Percentiles rank a stretch among this genome's conserved stretches.
These are phyloP conservation scores for Fusarium sp. DNA, from an alignment of 2,329 filamentous ascomycete genomes.

Conservation along the genomic window DNA sequence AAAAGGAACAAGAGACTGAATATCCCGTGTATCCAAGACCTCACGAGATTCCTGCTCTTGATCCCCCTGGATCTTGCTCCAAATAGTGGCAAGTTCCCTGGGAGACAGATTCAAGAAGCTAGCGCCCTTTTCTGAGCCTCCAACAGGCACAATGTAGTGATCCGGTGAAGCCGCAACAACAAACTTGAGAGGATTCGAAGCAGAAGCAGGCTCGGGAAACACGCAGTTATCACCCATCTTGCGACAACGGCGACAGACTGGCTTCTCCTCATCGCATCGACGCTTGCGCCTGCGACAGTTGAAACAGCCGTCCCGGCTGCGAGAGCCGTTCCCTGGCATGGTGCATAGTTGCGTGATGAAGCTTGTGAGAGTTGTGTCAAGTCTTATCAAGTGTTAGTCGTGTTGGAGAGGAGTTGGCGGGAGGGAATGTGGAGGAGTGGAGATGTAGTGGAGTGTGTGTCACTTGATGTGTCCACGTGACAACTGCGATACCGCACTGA, in stretches of 20 bases:
- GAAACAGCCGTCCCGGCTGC: slow-evolving; percentile 51
- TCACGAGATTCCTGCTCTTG: background rate
- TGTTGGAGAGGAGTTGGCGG: background rate
- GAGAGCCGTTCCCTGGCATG: slow-evolving; percentile 39
- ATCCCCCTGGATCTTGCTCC: background rate
- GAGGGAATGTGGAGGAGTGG: background rate
- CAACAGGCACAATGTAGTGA: slow-evolving; percentile 30
- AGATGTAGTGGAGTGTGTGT: background rate
- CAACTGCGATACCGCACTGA: background rate
- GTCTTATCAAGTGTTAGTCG: background rate
- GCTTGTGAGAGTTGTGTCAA: background rate
- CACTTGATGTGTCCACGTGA: background rate
- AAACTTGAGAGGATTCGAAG: slow-evolving; percentile 39
- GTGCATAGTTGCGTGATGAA: slow-evolving; percentile 22
- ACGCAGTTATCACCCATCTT: slow-evolving; percentile 31
- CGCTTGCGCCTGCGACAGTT: slow-evolving; percentile 64
- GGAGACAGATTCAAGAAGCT: slow-evolving; percentile 38
- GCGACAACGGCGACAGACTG: slow-evolving; percentile 30
- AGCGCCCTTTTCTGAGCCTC: background rate
- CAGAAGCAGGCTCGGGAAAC: slow-evolving; percentile 30
- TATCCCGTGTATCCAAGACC: background rate
- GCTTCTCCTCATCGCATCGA: slow-evolving; percentile 56
- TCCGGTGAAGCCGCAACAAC: slow-evolving; percentile 27
- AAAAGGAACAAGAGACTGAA: slow-evolving; percentile 4
- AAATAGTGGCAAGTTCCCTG: slow-evolving; percentile 24